phyloP scores from a whole-genome alignment of 2,329 filamentous ascomycete species.

The Alternaria gaisen region DNA sequence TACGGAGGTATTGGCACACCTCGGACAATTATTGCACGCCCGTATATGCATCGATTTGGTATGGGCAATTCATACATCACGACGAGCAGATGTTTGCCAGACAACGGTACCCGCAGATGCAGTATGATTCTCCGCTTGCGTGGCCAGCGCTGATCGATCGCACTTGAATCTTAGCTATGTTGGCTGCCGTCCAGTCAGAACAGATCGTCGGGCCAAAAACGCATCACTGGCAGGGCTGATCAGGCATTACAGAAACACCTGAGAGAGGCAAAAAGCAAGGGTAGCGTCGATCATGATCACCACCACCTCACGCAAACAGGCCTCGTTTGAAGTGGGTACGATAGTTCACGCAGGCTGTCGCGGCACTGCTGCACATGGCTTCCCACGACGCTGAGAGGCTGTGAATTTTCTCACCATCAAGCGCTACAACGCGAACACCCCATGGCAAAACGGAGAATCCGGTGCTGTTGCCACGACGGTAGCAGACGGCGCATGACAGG shows the following conservation, averaged over 20 bases:
- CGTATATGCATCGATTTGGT: not conserved
- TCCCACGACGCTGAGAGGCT: constrained; percentile 7
- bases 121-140: constrained; percentile 16
- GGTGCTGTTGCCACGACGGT: constrained; percentile 39
- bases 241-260: constrained; percentile 45
- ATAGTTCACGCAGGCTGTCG: constrained; percentile 6
- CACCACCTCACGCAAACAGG: constrained; percentile 22
- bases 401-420: constrained; percentile 14
- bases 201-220: constrained; percentile 14
- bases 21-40: not conserved
- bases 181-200: constrained; percentile 34
- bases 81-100: not conserved
- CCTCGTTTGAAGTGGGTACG: constrained; percentile 31
- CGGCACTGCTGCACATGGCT: not conserved
- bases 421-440: constrained; percentile 21
- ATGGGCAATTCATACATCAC: not conserved
- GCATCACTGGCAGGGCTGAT: constrained; percentile 47
- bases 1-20: not conserved
- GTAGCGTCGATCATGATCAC: constrained; percentile 41
- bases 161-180: constrained; percentile 21
- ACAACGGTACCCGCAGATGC: constrained; percentile 19
- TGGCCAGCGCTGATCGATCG: constrained; percentile 33
- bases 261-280: constrained; percentile 38
- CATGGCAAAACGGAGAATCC: constrained; percentile 20
- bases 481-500: constrained; percentile 19